Evolutionary conservation across 1,284 basidiomycete species (phyloP).

Genomic region (Paramarasmius palmivorus): DNA sequence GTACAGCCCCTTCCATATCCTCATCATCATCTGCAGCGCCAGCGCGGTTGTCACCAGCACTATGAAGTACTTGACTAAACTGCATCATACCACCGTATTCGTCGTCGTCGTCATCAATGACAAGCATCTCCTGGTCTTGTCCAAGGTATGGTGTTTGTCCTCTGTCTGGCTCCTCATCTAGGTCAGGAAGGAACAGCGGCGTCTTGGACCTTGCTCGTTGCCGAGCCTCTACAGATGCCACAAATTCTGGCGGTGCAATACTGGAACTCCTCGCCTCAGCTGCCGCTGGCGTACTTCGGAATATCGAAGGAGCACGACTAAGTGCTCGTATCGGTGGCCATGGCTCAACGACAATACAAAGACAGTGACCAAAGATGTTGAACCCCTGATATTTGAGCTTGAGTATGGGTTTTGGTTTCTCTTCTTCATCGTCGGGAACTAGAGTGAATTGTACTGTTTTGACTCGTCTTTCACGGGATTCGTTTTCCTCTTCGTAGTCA

Average conservation of each 20-base stretch:
- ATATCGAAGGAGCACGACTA: conserved; percentile 28
- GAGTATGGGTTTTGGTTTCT: conserved; percentile 70
- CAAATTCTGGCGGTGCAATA: conserved; percentile 33
- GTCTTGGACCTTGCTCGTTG: conserved; percentile 38
- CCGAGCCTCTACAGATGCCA: conserved; percentile 22
- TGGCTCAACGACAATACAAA: conserved; percentile 79
- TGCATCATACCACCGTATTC: conserved; percentile 62
- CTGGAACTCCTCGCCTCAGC: conserved; percentile 29
- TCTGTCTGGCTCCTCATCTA: conserved; percentile 40
- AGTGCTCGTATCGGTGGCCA: conserved; percentile 53
- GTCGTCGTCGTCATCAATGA: conserved; percentile 34
- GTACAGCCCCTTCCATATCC: conserved; percentile 67
- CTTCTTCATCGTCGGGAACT: conserved; percentile 54
- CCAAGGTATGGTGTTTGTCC: conserved; percentile 39
- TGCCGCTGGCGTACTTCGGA: conserved; percentile 20
- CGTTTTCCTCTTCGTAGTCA: conserved; percentile 6
- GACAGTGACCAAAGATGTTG: conserved; percentile 63
- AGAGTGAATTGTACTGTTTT: conserved; percentile 13
- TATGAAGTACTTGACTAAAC: conserved; percentile 72
- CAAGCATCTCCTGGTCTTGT: conserved; percentile 15
- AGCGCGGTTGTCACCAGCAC: conserved; percentile 51
- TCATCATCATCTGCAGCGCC: conserved; percentile 70
- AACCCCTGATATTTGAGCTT: conserved; percentile 69
- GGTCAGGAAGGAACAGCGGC: conserved; percentile 71
- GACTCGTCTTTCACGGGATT: not conserved